These are phyloP conservation scores for Helicostylum pulchrum DNA, from an alignment of 192 early-diverging fungal species.

Conservation along the genomic window DNA sequence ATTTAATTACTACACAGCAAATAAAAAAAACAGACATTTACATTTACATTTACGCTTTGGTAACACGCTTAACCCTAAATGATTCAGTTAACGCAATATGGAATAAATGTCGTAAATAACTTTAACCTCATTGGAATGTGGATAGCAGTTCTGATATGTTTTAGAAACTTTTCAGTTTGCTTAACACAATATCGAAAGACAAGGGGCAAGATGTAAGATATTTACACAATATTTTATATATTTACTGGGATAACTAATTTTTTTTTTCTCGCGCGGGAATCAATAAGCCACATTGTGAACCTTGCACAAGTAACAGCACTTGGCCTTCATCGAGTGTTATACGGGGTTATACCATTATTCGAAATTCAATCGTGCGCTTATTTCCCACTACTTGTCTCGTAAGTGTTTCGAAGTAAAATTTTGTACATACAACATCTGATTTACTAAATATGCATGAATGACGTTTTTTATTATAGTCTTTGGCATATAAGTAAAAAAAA, in stretches of 20 bases:
- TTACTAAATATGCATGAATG: constrained; percentile 5
- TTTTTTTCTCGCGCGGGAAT: neutral
- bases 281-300: constrained; percentile 30
- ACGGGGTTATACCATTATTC: constrained; percentile 30
- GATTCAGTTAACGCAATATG: constrained; percentile 27
- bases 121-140: constrained; percentile 36
- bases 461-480: constrained; percentile 13
- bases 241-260: neutral
- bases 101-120: constrained; percentile 26
- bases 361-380: constrained; percentile 25
- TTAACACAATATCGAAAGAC: constrained; percentile 26
- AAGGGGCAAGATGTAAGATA: constrained; percentile 28
- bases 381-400: constrained; percentile 33
- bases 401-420: constrained; percentile 16
- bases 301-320: constrained; percentile 28
- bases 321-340: constrained; percentile 22
- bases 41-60: neutral
- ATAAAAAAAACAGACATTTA: neutral
- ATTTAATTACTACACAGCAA: neutral
- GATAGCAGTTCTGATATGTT: constrained; percentile 24
- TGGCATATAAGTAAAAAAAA: constrained; percentile 24
- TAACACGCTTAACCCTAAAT: constrained; percentile 5
- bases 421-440: neutral
- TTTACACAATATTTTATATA: neutral
- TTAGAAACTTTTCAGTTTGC: constrained; percentile 28